Evolutionary conservation across 2,329 filamentous ascomycete genomes (phyloP), one percentile per base, ranked within the genome.

Genomic region (Cercospora nicotianae): DNA sequence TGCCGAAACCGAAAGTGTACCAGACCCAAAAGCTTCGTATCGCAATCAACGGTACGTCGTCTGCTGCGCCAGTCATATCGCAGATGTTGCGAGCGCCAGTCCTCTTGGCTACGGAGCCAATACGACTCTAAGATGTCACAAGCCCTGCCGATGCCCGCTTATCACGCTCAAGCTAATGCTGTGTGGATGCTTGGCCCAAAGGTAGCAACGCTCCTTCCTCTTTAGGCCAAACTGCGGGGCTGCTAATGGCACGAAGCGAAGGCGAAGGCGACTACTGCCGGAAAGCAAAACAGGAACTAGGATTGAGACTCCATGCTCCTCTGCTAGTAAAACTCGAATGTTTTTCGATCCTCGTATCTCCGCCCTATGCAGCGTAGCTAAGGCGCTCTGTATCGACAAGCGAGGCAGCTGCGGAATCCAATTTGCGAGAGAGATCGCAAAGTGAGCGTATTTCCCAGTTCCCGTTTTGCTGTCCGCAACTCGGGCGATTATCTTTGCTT

Each of bases 71-170:
- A 59, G 18, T 59, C 55, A 36, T 20, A 6, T 36, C 2, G 55
- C 18, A 36, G 26, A 36, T 26, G 42, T 18, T 53, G 16, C 26
- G 39, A 48, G 31, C 48, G 23, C 30, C 51, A 39, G 3, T 53
- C 3, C 18, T 57, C 62, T 64, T 58, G 62, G 62, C 62, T 16
- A 13, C 33, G 55, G 31, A 42, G 62, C 62, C 48, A 64, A 55
- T 64, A 33, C 62, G 62, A 64, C 48, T 16, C 31, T 39, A 45
- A 64, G 62, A 64, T 45, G 51, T 64, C 33, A 64, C 62, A 64
- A 64, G 62, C 42, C 51, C 26, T 58, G 62, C 62, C 62, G 33
- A 42, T 64, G 53, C 16, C 62, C 36, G 18, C 62, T 64, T 64
- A 64, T 64, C 53, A 30, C 23, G 33, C 30, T 42, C 53, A 64